A percentile compares a stretch with the other conserved stretches of the same genome.
Evolutionary conservation across 1,284 basidiomycete genomes (phyloP).

Genomic region (Wallemia ichthyophaga): DNA sequence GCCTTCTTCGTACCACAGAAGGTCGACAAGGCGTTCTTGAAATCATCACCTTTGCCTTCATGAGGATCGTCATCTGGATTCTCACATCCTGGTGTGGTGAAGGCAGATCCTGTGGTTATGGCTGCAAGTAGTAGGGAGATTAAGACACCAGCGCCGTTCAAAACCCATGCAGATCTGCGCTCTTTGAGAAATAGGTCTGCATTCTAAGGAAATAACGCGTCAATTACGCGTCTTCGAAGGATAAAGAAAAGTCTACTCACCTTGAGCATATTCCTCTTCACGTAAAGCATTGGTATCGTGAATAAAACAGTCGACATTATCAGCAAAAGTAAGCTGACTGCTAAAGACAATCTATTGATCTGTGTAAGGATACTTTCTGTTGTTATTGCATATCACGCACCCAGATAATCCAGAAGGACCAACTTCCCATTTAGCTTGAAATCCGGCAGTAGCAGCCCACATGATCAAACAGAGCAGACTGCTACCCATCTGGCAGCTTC

Average conservation of each 20-base stretch:
- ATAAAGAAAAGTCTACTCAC: conserved; percentile 20
- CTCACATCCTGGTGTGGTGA: conserved; percentile 35
- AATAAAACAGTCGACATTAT: conserved; percentile 38
- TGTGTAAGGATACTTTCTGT: background rate
- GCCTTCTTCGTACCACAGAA: conserved; percentile 79
- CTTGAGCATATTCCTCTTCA: conserved; percentile 24
- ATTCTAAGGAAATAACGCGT: background rate
- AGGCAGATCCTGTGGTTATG: conserved; percentile 33
- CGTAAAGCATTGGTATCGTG: conserved; percentile 45
- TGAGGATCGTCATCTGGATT: conserved; percentile 39
- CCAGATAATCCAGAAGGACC: conserved; percentile 24
- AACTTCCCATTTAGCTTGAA: conserved; percentile 49
- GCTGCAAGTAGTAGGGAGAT: conserved; percentile 37
- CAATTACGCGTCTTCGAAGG: background rate
- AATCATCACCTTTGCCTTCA: conserved; percentile 29
- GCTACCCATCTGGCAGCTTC: background rate
- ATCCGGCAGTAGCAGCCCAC: conserved; percentile 16
- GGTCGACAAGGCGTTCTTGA: conserved; percentile 31
- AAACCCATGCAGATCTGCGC: conserved; percentile 45
- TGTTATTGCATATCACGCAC: background rate
- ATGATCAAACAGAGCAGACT: background rate
- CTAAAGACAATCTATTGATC: conserved; percentile 18
- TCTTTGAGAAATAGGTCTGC: conserved; percentile 42
- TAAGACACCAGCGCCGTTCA: conserved; percentile 32
- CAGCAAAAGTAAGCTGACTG: conserved; percentile 37